Percentiles rank a stretch among this genome's conserved stretches.
Evolutionary conservation across 192 early-diverging fungal species (phyloP).

Genomic region (Thoreauomyces humboldtii): DNA sequence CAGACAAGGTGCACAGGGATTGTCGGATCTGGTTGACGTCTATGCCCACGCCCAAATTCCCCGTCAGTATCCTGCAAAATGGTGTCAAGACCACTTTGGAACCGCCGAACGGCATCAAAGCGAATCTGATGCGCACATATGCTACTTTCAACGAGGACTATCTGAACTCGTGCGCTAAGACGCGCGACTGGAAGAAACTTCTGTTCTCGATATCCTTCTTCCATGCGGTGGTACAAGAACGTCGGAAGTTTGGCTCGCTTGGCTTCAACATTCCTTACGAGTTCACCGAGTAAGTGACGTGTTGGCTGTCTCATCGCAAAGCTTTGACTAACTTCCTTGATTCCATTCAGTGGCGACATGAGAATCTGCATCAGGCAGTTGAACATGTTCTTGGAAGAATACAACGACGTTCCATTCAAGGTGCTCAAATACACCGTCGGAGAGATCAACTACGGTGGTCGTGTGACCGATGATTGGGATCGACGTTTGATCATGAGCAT

Average conservation of each 20-base stretch:
- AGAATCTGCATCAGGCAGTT: constrained; percentile 56
- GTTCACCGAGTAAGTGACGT: constrained; percentile 39
- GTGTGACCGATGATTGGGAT: constrained; percentile 61
- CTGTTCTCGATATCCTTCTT: constrained; percentile 58
- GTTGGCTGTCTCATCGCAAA: neutral
- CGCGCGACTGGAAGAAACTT: constrained; percentile 53
- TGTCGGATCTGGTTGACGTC: constrained; percentile 60
- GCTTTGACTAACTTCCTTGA: neutral
- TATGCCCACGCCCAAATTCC: constrained; percentile 60
- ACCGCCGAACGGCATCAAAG: constrained; percentile 61
- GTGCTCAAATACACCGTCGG: constrained; percentile 59
- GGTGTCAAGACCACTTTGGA: constrained; percentile 62
- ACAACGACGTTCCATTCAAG: constrained; percentile 57
- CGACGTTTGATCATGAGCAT: constrained; percentile 60
- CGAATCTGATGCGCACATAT: constrained; percentile 55
- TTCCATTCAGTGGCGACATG: constrained; percentile 46
- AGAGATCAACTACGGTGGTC: constrained; percentile 63
- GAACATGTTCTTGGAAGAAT: constrained; percentile 63
- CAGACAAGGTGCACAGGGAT: constrained; percentile 58
- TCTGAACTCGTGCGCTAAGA: constrained; percentile 43
- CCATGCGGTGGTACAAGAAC: constrained; percentile 59
- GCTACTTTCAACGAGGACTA: constrained; percentile 59
- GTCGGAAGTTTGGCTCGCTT: constrained; percentile 56
- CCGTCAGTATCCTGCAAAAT: constrained; percentile 59
- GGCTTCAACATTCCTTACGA: constrained; percentile 66